Base-by-base conservation (phyloP, 2,329 filamentous ascomycete genomes). In the Epichloe scottii region DNA sequence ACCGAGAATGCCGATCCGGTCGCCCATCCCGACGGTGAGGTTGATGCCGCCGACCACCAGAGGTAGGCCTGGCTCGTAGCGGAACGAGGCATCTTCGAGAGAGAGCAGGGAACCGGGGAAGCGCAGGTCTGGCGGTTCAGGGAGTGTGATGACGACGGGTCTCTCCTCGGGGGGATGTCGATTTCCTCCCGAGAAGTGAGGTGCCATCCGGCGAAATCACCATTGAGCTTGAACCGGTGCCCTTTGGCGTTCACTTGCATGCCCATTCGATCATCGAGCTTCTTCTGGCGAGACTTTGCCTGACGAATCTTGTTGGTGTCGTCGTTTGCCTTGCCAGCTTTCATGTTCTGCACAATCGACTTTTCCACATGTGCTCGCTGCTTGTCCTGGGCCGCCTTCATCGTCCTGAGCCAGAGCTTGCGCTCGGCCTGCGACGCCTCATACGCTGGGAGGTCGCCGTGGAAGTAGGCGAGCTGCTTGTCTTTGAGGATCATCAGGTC, bases 271-370 rank as follows among this genome's bases (percentile, higher is more conserved):
- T 93, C 84, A 51, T 94, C 87, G 1, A 94, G 74, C 63, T 89
- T 90, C 71, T 89, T 91, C 68, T 90, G 86, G 1, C 87, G 76
- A 4, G 84, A 87, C 55, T 89, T 90, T 4, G 87, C 88, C 70
- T 90, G 86, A n/a, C 86, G 81, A 3, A 94, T 73, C 63, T 89
- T 90, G 62, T 91, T 91, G 58, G 89, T 84, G 60, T 94, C 88
- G 33, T 88, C 86, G 26, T 83, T 84, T 46, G 82, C 81, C 63
- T 84, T 86, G 6, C 87, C 89, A 19, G 84, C 78, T 56, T 83
- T 84, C 60, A 89, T 77, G 57, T 87, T 91, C 53, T 83, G 78
- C 19, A 78, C 74, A 48, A 94, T 89, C 0, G 82, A 86, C 58
- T 86, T 79, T 66, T 91, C 83, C 54, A 94, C 87, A 59, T 93